These are phyloP conservation scores for Quercus bicolor DNA, from an alignment of 306 rosid species.

Conservation along the genomic window DNA sequence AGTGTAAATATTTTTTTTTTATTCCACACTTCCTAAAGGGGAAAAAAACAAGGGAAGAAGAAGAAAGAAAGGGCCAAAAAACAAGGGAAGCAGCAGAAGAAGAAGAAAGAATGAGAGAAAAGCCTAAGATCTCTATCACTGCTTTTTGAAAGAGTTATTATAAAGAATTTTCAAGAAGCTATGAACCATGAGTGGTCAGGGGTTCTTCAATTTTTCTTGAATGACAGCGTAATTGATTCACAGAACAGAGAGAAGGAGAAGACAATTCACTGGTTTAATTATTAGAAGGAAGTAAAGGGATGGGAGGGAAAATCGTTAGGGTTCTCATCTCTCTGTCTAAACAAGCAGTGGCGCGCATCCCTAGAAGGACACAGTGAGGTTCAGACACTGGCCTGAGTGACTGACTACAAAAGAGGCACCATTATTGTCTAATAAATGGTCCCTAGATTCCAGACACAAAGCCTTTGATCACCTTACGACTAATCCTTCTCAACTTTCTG, in stretches of 20 bases:
- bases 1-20: background rate
- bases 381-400: conserved; percentile 6
- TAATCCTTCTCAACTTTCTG: conserved; percentile 41
- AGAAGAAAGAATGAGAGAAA: background rate
- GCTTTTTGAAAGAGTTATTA: conserved; percentile 12
- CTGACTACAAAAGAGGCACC: conserved; percentile 6
- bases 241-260: background rate
- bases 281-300: conserved; percentile 14
- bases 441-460: conserved; percentile 44
- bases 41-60: background rate
- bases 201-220: conserved; percentile 8
- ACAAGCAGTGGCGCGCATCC: conserved; percentile 32
- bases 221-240: background rate
- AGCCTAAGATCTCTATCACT: background rate
- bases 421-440: conserved; percentile 42
- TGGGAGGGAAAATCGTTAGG: conserved; percentile 5
- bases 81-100: background rate
- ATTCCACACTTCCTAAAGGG: background rate
- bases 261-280: background rate
- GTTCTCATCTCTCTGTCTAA: conserved; percentile 11
- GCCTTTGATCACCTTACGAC: conserved; percentile 30
- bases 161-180: background rate
- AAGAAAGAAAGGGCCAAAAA: background rate
- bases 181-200: background rate
- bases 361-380: conserved; percentile 27